Evolutionary conservation across 2,329 filamentous ascomycete genomes (phyloP).

Genomic region (Hortaea werneckii): DNA sequence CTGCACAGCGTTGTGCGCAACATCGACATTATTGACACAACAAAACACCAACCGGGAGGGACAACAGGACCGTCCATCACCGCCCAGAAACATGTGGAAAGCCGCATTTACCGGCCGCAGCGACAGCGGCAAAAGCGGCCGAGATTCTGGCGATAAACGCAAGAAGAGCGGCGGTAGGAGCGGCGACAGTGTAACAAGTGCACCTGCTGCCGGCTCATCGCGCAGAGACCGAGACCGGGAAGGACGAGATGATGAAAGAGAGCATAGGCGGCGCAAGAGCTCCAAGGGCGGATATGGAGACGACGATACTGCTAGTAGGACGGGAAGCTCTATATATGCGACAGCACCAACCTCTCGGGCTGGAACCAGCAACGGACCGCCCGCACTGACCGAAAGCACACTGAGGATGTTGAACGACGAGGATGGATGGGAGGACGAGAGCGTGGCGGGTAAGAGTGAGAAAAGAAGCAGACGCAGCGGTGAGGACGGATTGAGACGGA

Average conservation of each 20-base stretch:
- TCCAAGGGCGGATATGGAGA: conserved; percentile 15
- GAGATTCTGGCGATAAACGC: conserved; percentile 8
- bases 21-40: no score
- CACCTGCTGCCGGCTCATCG: conserved; percentile 10
- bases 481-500: conserved; percentile 11
- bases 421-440: conserved; percentile 23
- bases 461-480: conserved; percentile 19
- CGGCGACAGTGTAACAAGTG: conserved; percentile 13
- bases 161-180: conserved; percentile 18
- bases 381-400: conserved; percentile 25
- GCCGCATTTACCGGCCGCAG: conserved; percentile 25
- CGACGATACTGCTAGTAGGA: conserved; percentile 1
- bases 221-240: conserved; percentile 14
- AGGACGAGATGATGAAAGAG: conserved; percentile 5
- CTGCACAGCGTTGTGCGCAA: no score
- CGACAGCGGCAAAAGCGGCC: conserved; percentile 18
- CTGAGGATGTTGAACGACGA: conserved; percentile 22
- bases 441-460: conserved; percentile 18
- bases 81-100: conserved; percentile 21
- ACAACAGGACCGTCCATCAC: no score
- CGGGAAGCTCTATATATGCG: conserved; percentile 17
- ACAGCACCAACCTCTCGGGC: conserved; percentile 25
- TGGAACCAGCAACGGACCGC: conserved; percentile 10
- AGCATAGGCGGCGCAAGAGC: conserved; percentile 1
- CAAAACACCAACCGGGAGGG: no score